Evolutionary conservation across 805 yeast species (phyloP).

Genomic region (Ogataea polymorpha): DNA sequence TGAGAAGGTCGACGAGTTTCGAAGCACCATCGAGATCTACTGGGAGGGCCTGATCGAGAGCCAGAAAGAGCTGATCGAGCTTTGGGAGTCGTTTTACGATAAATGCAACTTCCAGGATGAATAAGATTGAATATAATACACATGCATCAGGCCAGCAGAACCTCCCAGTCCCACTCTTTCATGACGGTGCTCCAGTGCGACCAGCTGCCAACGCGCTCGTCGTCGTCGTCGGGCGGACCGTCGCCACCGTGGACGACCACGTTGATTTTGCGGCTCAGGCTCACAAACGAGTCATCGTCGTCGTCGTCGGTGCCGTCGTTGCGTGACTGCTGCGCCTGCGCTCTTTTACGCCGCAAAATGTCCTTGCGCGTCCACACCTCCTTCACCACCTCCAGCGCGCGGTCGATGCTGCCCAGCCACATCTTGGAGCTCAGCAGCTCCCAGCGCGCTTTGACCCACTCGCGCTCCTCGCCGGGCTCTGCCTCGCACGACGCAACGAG

Average conservation of each 20-base stretch:
- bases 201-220: constrained; percentile 43
- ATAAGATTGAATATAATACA: constrained; percentile 1
- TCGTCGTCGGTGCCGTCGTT: constrained; percentile 12
- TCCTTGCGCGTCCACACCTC: constrained; percentile 72
- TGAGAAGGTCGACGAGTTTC: constrained; percentile 77
- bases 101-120: constrained; percentile 32
- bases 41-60: constrained; percentile 88
- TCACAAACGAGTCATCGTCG: constrained; percentile 22
- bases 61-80: constrained; percentile 85
- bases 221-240: constrained; percentile 33
- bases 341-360: constrained; percentile 33
- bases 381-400: constrained; percentile 64
- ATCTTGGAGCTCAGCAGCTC: constrained; percentile 45
- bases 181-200: constrained; percentile 68
- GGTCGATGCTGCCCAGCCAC: constrained; percentile 65
- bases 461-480: constrained; percentile 51
- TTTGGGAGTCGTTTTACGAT: constrained; percentile 88
- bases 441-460: constrained; percentile 63
- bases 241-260: constrained; percentile 43
- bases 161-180: constrained; percentile 79
- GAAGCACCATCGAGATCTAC: constrained; percentile 85
- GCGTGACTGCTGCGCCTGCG: constrained; percentile 9
- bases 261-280: constrained; percentile 25
- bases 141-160: constrained; percentile 45
- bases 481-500: constrained; percentile 68